Evolutionary conservation across 164 flowering plant species (phyloP), one percentile per base, ranked within the genome.

Genomic region (Taxillus chinensis): DNA sequence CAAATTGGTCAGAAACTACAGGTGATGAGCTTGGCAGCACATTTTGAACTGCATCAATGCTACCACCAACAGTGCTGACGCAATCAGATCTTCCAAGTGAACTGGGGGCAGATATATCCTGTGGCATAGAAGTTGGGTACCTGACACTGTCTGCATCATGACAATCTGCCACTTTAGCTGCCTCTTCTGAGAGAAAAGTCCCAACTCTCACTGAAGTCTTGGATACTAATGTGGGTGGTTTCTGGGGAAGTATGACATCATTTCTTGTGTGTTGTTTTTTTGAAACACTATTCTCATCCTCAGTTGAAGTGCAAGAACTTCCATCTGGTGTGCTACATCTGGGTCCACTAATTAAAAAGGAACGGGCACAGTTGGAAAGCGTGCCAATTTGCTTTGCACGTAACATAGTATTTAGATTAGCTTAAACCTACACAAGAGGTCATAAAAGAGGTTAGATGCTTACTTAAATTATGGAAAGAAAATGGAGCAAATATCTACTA

Each of bases 381-480:
- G 71, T 69, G 41, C 78, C 77, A 13, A 91, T 78, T 66, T 86
- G 92, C 90, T 91, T 95, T 73, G 96, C 70, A 45, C 93, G 82
- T 58, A 91, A 76, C 98, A 91, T 95, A 63, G 64, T 83, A 83
- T 82, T 80, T 67, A 76, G 62, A 63, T 55, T 62, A 6, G 39
- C 16, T 39, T 50, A 9, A 11, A 41, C 59, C 63, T 53, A 41
- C 43, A 54, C 41, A 54, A 52, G 59, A 3, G 41, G 51, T 6
- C 4, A 10, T 0, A 51, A 51, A 8, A 51, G 54, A 51, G 27
- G 15, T 51, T 7, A 48, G 46, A 43, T 43, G 10, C 1, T 43
- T 43, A 43, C 7, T 43, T 5, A 6, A 6, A 43, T 43, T 27
- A 27, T 2, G 27, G 27, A 27, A 27, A 43, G 46, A 43, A 5